phyloP scores from a whole-genome alignment of 169 alveolate species.

The Besnoitia besnoiti region DNA sequence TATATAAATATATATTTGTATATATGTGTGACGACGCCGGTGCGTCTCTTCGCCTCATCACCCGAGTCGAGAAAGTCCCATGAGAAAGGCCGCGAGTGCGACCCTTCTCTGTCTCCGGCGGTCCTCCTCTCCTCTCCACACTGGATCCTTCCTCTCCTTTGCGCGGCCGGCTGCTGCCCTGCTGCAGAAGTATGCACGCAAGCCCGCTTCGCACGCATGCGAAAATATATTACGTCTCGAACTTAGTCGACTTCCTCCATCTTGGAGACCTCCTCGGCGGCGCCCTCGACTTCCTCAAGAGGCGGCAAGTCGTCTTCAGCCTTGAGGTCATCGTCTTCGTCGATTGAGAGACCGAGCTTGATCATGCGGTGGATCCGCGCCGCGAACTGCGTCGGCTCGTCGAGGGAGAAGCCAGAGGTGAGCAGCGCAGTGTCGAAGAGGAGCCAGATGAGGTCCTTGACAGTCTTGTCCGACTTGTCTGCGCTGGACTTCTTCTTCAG shows the following conservation, averaged over 20 bases:
- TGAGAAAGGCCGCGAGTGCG: too few species aligned
- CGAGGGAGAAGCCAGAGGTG: constrained; percentile 99
- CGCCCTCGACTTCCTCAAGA: constrained; percentile 88
- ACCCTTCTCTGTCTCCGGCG: too few species aligned
- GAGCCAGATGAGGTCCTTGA: constrained; percentile 98
- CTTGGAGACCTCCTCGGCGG: constrained; percentile 89
- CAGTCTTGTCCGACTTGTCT: constrained; percentile 98
- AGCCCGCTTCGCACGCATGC: too few species aligned
- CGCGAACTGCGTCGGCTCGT: constrained; percentile 99
- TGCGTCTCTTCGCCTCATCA: too few species aligned
- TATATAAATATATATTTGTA: too few species aligned
- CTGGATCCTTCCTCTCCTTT: too few species aligned
- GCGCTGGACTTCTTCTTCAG: constrained; percentile 95
- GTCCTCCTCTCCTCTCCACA: too few species aligned
- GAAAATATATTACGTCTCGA: too few species aligned
- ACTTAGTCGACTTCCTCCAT: constrained; percentile 97
- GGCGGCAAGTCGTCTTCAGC: constrained; percentile 91
- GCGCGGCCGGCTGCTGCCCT: too few species aligned
- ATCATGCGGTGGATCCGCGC: constrained; percentile 99
- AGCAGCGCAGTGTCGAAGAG: constrained; percentile 97
- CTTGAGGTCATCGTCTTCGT: constrained; percentile 87
- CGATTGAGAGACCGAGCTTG: constrained; percentile 97
- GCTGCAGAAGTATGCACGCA: too few species aligned
- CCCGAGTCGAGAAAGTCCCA: too few species aligned
- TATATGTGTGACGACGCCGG: too few species aligned